phyloP scores from a whole-genome alignment of 2,329 filamentous ascomycete genomes.

The Stemphylium lycopersici region DNA sequence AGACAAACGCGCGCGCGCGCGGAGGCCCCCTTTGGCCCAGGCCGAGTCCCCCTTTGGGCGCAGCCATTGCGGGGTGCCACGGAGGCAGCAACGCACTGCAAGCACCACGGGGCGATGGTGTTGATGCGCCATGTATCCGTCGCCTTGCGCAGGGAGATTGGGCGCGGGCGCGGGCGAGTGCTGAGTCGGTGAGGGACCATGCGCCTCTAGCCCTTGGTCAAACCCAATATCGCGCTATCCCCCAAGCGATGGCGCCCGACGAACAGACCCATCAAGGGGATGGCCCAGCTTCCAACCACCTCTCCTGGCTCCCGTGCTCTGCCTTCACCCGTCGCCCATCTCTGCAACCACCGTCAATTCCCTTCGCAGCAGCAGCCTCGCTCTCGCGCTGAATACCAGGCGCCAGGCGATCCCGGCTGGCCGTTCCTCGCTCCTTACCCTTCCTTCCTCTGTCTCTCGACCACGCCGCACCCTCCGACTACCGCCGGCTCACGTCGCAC shows the following conservation, averaged over 20 bases:
- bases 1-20: no score
- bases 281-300: conserved; percentile 27
- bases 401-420: conserved; percentile 36
- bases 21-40: no score
- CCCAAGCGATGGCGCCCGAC: conserved; percentile 12
- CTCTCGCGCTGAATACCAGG: conserved; percentile 34
- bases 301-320: conserved; percentile 16
- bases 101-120: neutral
- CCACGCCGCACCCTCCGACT: conserved; percentile 31
- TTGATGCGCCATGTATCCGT: neutral
- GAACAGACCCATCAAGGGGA: conserved; percentile 21
- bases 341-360: conserved; percentile 30
- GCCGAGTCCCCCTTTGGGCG: no score
- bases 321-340: conserved; percentile 27
- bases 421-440: conserved; percentile 45
- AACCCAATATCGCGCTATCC: conserved; percentile 15
- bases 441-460: conserved; percentile 29
- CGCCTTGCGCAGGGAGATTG: neutral
- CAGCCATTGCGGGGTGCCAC: no score
- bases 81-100: neutral
- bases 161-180: neutral
- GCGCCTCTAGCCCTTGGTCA: conserved; percentile 2
- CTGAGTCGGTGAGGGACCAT: conserved; percentile 12
- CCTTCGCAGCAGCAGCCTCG: conserved; percentile 28
- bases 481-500: conserved; percentile 34